These are phyloP conservation scores for Vaccinium vitisidaea DNA, from an alignment of 148 eudicot species.

Conservation along the genomic window DNA sequence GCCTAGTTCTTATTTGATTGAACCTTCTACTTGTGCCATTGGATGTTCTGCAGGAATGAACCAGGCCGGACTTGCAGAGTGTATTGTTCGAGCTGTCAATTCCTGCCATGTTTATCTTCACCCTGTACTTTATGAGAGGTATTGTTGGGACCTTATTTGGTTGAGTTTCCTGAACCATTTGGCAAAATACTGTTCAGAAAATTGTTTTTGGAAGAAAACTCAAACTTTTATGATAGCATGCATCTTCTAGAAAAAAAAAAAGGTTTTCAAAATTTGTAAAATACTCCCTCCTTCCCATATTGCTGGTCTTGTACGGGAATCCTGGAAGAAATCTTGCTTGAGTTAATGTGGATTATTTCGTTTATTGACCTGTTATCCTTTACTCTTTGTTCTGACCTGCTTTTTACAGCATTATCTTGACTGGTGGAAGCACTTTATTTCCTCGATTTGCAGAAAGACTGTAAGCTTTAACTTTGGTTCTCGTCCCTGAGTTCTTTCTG, in stretches of 20 bases:
- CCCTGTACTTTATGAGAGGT: slow-evolving; percentile 96
- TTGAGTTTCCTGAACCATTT: not conserved
- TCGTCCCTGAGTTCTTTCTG: not conserved
- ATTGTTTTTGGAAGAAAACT: not conserved
- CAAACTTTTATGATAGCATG: not conserved
- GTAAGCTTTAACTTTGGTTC: slow-evolving; percentile 48
- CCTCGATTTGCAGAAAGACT: slow-evolving; percentile 90
- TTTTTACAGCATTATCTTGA: slow-evolving; percentile 79
- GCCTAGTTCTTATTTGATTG: not conserved
- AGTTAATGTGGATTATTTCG: not conserved
- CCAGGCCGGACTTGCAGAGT: slow-evolving; percentile 91
- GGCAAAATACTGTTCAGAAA: not conserved
- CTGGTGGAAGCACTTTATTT: slow-evolving; percentile 92
- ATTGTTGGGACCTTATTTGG: not conserved
- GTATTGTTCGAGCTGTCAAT: slow-evolving; percentile 86
- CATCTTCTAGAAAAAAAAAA: not conserved
- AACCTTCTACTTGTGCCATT: not conserved
- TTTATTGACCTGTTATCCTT: not conserved
- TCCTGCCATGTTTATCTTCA: slow-evolving; percentile 90
- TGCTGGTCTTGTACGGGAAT: not conserved
- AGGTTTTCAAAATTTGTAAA: not conserved
- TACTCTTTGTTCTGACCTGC: slow-evolving; percentile 8
- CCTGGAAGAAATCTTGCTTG: not conserved
- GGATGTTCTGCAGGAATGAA: slow-evolving; percentile 43
- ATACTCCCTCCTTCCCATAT: not conserved